Base-by-base conservation (phyloP, 345 rosid species). In the Rhizophora mangle region DNA sequence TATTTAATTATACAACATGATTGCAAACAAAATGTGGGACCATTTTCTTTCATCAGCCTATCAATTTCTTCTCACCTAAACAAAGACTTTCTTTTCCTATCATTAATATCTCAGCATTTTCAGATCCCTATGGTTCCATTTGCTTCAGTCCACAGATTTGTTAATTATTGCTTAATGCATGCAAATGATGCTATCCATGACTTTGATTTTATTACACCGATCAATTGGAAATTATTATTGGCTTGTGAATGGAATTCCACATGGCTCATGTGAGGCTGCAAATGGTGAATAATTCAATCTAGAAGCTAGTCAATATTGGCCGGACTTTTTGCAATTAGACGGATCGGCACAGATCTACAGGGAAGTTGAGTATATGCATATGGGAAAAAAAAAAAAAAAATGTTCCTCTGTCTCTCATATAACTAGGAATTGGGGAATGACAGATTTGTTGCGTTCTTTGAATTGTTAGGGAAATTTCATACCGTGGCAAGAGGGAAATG, bases 21-120 rank as follows among this genome's bases (percentile, higher is more conserved):
- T 36, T 43, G 67, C 29, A 58, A 60, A 21, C 49, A 65, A 60
- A 7, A 69, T 26, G 71, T 62, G 82, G 80, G 82, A 62, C 74
- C 74, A 59, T 77, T 46, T 62, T 64, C 24, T 62, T 71, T 61
- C 70, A 73, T 82, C 78, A 73, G 69, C 81, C 74, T 63, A 74
- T 79, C 85, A 74, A 74, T 72, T 75, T 76, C 53, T 71, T 76
- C 82, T 65, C 70, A 86, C 86, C 90, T 76, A 84, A 84, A 79
- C 82, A 20, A 75, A 78, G 86, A 84, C 86, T 86, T 86, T 82
- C 67, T 68, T 73, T 76, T 72, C 68, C 47, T 43, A 47, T 70
- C 78, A 74, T 31, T 16, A 24, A 43, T 20, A 63, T 6, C 43
- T 37, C 9, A 8, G 2, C 32, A 16, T 73, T 52, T 67, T 71